These are phyloP conservation scores for Myochromella boudieri DNA, from an alignment of 768 basidiomycete species.

Conservation along the genomic window DNA sequence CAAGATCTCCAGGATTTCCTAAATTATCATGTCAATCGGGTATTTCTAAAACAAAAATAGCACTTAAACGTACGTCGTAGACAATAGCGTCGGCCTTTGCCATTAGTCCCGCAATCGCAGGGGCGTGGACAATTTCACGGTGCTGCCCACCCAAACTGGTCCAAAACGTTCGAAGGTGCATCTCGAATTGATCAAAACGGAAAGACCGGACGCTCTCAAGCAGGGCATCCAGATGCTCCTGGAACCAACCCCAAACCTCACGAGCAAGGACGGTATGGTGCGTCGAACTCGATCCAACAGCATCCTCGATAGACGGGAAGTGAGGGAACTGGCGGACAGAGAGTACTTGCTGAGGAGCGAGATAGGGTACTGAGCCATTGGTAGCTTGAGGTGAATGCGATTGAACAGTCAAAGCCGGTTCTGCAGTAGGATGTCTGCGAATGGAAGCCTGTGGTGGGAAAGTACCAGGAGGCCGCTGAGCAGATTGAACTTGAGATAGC, in stretches of 20 bases:
- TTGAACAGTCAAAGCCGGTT: constrained; percentile 51
- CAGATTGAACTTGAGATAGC: constrained; percentile 75
- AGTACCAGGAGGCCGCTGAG: constrained; percentile 55
- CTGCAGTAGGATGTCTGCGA: constrained; percentile 68
- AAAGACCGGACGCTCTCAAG: constrained; percentile 75
- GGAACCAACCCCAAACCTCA: constrained; percentile 92
- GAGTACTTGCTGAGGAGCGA: constrained; percentile 48
- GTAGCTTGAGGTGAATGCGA: constrained; percentile 55
- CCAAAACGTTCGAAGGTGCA: constrained; percentile 88
- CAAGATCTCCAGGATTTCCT: constrained; percentile 88
- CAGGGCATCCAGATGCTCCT: constrained; percentile 83
- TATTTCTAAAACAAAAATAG: constrained; percentile 2
- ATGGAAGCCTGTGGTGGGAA: constrained; percentile 76
- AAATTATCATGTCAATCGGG: too few relatives aligned
- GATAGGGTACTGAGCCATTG: constrained; percentile 43
- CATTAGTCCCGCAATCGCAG: constrained; percentile 86
- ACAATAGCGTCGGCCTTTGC: constrained; percentile 87
- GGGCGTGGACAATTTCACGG: constrained; percentile 87
- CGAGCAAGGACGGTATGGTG: constrained; percentile 79
- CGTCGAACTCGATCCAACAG: constrained; percentile 71
- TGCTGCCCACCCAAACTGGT: constrained; percentile 68
- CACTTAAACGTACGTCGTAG: constrained; percentile 73
- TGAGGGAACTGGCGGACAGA: constrained; percentile 78
- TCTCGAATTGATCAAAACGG: constrained; percentile 89
- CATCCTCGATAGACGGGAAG: constrained; percentile 87